Base-by-base conservation (phyloP, 352 stramenopile genomes). In the Plasmopara muralis region DNA sequence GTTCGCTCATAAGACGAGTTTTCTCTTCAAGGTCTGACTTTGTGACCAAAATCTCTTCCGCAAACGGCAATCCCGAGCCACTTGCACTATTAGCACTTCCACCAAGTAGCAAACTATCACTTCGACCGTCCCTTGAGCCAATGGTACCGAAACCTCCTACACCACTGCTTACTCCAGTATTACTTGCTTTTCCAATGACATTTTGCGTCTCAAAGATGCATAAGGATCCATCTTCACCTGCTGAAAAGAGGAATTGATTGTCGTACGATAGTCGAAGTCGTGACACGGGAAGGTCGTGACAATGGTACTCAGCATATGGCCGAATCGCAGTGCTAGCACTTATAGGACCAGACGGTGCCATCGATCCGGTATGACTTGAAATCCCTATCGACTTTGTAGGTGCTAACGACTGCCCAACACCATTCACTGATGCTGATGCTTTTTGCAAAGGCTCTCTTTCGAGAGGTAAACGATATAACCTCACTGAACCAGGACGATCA, bases 1-100 rank as follows among this genome's bases (percentile, higher is more conserved):
- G 77, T 39, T 98, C 91, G 35, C 83, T 76, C 84, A 97, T 97
- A 8, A 95, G 62, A 1, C 74, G 72, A 31, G 95, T 86, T 46
- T 96, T 96, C 55, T 98, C 93, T 57, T 98, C 90, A 13, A 98
- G 57, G 58, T 97, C 90, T 0, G 78, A 90, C 35, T 96, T 95
- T 29, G 90, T 98, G 9, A 97, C 89, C 14, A 98, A 58, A 49
- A 97, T 94, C 62, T 98, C 92, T 56, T 97, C 89, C 0, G 84
- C 76, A 35, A 93, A 97, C 0, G 74, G 70, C 5, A 93, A 57
- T 0, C 75, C 78, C n/a, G 77, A 86, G 5, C 74, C 79, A 58
- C 73, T 83, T 2, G 53, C 72, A 34, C 64, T 70, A 12, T 54
- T 35, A 4, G 10, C 65, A 0, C 68, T 57, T 28, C 64, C 52